Evolutionary conservation across 106 monocot species (phyloP).

Genomic region (Dendrobium nobile): DNA sequence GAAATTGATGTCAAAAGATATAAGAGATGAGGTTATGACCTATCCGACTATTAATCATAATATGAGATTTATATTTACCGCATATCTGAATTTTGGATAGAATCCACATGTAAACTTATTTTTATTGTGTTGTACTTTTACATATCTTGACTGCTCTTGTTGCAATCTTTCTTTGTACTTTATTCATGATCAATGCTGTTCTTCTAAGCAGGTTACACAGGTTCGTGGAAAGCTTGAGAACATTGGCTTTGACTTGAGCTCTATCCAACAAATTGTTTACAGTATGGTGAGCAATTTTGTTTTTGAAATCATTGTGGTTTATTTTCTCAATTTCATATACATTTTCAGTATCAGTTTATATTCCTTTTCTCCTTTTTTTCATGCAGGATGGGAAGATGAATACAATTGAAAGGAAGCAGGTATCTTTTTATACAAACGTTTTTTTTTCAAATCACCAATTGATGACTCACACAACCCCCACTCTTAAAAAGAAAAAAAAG

Average conservation of each 20-base stretch:
- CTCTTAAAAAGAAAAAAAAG: too few relatives aligned
- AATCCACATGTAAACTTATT: not conserved
- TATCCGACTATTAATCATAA: not conserved
- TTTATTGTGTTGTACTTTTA: not conserved
- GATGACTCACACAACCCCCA: too few relatives aligned
- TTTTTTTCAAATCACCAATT: too few relatives aligned
- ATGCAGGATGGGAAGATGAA: conserved; percentile 75
- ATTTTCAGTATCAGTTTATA: not conserved
- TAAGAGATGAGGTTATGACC: conserved; percentile 20
- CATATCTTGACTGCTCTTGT: too few relatives aligned
- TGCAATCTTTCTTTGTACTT: not conserved
- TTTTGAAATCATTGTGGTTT: not conserved
- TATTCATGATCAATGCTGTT: not conserved
- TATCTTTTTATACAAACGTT: conserved; percentile 10
- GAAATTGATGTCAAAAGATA: conserved; percentile 19
- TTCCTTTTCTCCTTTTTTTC: not conserved
- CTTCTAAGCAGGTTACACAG: conserved; percentile 11
- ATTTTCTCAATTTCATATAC: not conserved
- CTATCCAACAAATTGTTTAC: conserved; percentile 13
- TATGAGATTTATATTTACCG: not conserved
- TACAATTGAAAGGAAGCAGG: conserved; percentile 83
- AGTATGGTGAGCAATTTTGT: conserved; percentile 15
- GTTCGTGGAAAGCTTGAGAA: conserved; percentile 20
- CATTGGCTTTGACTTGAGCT: conserved; percentile 16
- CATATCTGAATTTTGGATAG: not conserved